Base-by-base conservation (phyloP, 176 grass and related monocot genomes). In the Areca catechu region DNA sequence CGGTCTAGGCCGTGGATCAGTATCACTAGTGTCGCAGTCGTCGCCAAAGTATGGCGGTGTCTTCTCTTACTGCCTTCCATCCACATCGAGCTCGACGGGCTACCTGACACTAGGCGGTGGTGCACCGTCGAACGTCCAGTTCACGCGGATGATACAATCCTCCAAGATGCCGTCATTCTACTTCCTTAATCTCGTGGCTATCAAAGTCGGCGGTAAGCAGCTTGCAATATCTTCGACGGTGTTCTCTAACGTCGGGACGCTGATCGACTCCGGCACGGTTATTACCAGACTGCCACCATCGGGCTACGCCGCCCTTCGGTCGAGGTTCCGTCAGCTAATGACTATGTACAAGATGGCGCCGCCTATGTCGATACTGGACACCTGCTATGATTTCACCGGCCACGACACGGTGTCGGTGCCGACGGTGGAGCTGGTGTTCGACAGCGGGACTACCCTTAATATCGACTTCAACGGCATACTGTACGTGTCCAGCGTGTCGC, bases 371-470 rank as follows among this genome's bases (percentile, higher is more conserved):
- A 88, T 90, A 79, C 77, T 91, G 4, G 83, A 91, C 77, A 91
- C 83, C 16, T 97, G 92, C 72, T 97, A 85, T 72, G 62, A 97
- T 74, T 88, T 97, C 37, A 97, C 77, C 1, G 78, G 71, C 0
- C 16, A 75, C 29, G 5, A 0, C 7, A 85, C 0, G 22, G 80
- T 85, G 80, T 48, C 24, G n/a, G 71, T 97, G 63, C 86, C 92
- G 58, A 54, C 52, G 22, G 76, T 91, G 71, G 30, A 34, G 69
- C 76, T 97, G 43, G 62, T 80, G 51, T 88, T 97, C 72, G 51
- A 48, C 6, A 59, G 76, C 52, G 75, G 77, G 51, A 17, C 80
- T 62, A 29, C 64, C 14, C 22, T 97, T 20, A 16, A 16, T 14
- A 64, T 91, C 24, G 69, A 69, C 74, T 75, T 77, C 77, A 57